Base-by-base conservation (phyloP, 768 basidiomycete species). In the Pleurotus platypus region DNA sequence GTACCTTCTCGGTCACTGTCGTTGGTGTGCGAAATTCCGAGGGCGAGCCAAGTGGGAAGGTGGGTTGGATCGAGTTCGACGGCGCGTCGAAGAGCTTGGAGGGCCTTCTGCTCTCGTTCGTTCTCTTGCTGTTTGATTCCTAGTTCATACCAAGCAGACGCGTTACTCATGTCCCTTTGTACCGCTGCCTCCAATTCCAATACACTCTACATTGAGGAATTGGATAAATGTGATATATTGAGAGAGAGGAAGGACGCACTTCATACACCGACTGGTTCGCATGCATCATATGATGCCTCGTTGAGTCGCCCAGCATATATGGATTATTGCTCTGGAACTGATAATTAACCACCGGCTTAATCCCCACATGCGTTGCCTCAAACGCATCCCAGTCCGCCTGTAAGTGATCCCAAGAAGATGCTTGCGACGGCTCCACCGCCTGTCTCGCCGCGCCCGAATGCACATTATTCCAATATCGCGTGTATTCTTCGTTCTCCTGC, bases 91-190 rank as follows among this genome's bases (percentile, higher is more conserved):
- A 99, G 80, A 1, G 97, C 97, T 55, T 86, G 80, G 42, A 98
- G 81, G 3, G 97, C 97, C 63, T 92, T 87, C 6, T 81, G 79
- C 72, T 99, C 97, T 13, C 95, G 86, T 70, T 99, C 97, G 68
- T 95, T 97, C 72, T 97, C 95, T 70, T 99, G 97, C 66, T 98
- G 97, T 70, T 92, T 94, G 49, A 99, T 87, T 22, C 97, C 97
- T 49, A 98, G 86, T 62, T 89, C 83, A 66, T 83, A 95, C 97
- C 97, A 99, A 7, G 87, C 88, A 37, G 72, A 62, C 3, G 90
- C 85, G 63, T 90, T 81, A 7, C 68, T 73, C 59, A 87, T 85
- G 63, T 94, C 82, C 40, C 79, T 81, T 66, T 96, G 92, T 12
- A 96, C 94, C 22, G 80, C 80, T 5, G 96, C 96, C 73, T 99